Evolutionary conservation across 257 asterid species (phyloP).

Genomic region (Solanum virginianum): DNA sequence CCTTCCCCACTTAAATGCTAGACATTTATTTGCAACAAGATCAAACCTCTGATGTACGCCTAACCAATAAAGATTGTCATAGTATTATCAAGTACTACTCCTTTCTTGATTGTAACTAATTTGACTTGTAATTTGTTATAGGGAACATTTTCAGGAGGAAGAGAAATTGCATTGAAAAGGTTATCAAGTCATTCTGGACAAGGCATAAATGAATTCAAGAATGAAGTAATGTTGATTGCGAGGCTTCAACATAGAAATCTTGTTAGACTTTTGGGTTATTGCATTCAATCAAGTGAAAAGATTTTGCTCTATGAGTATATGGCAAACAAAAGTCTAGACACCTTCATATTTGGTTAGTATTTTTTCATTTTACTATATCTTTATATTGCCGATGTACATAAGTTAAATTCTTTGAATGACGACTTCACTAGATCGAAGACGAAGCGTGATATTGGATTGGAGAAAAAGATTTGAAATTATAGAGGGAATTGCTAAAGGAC

Average conservation of each 20-base stretch:
- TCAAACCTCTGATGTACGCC: not conserved
- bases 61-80: not conserved
- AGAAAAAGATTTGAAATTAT: not conserved
- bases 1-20: not conserved
- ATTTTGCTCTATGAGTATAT: not conserved
- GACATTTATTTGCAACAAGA: not conserved
- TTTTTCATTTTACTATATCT: not conserved
- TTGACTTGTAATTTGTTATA: not conserved
- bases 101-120: not conserved
- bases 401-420: not conserved
- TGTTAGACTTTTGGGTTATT: not conserved
- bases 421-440: not conserved
- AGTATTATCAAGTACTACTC: not conserved
- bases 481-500: not conserved
- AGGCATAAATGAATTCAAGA: not conserved
- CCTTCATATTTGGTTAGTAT: not conserved
- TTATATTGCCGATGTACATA: not conserved
- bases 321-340: not conserved
- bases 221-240: not conserved
- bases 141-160: not conserved
- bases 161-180: not conserved
- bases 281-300: not conserved
- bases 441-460: not conserved
- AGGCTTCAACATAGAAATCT: not conserved
- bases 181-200: not conserved